Percentiles rank a stretch among this genome's conserved stretches.
These are phyloP conservation scores for Corylus avellana DNA, from an alignment of 306 rosid genomes.

Conservation along the genomic window DNA sequence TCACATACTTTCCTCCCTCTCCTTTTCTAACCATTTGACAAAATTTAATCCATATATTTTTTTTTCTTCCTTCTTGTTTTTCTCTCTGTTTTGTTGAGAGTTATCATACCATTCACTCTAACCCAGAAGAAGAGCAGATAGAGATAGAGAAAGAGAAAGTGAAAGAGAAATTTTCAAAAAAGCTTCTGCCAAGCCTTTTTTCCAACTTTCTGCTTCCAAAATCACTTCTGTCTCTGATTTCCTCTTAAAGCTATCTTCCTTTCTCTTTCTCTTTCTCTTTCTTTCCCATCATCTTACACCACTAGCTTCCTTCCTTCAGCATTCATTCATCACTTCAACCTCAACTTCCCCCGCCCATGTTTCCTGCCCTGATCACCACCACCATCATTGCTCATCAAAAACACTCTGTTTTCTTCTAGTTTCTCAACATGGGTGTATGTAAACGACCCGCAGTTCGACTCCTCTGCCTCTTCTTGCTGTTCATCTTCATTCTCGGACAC, in stretches of 20 bases:
- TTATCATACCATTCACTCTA: constrained; percentile 39
- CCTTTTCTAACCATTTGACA: constrained; percentile 21
- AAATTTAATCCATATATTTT: constrained; percentile 17
- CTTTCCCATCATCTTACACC: constrained; percentile 16
- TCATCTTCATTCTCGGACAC: constrained; percentile 41
- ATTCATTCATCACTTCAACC: not conserved
- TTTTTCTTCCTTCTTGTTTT: constrained; percentile 4
- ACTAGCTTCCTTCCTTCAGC: constrained; percentile 8
- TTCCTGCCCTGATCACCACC: constrained; percentile 16
- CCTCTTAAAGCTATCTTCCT: constrained; percentile 25
- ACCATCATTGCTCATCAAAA: constrained; percentile 13
- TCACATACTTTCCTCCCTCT: constrained; percentile 33
- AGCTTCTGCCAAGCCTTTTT: constrained; percentile 49
- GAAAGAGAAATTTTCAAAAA: constrained; percentile 35
- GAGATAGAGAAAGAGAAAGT: no score
- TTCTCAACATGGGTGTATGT: constrained; percentile 47
- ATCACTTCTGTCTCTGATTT: constrained; percentile 36
- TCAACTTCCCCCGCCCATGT: constrained; percentile 20
- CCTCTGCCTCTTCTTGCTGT: constrained; percentile 40
- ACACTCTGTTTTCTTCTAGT: constrained; percentile 13
- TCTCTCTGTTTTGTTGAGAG: not conserved
- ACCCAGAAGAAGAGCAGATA: constrained; percentile 33
- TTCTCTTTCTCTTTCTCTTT: not conserved
- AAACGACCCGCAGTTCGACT: constrained; percentile 37
- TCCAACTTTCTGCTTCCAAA: constrained; percentile 63